phyloP scores from a whole-genome alignment of 805 yeast genomes.

The Ogataea minuta region DNA sequence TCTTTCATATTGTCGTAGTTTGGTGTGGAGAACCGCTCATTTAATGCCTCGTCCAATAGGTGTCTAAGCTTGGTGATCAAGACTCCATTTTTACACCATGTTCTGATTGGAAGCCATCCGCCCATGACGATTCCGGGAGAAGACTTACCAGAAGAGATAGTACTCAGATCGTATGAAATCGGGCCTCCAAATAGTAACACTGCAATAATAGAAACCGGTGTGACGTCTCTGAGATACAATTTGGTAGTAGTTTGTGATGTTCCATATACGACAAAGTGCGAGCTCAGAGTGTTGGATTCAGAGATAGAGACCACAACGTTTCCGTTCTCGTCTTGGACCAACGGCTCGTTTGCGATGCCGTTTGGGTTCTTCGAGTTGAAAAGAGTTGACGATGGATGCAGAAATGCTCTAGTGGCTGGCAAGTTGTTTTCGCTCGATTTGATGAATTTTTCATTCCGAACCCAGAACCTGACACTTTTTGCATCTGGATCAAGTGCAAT shows the following conservation, averaged over 20 bases:
- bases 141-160: conserved; percentile 41
- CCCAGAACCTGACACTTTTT: conserved; percentile 66
- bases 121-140: conserved; percentile 86
- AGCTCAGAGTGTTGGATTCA: conserved; percentile 30
- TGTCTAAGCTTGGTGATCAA: conserved; percentile 66
- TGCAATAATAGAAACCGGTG: conserved; percentile 75
- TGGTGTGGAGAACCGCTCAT: conserved; percentile 55
- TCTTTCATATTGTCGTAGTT: conserved; percentile 25
- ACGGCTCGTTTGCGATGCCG: conserved; percentile 11
- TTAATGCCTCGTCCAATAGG: conserved; percentile 66
- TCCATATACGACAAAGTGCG: conserved; percentile 63
- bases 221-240: conserved; percentile 67
- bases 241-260: conserved; percentile 61
- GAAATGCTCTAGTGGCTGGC: conserved; percentile 70
- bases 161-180: conserved; percentile 53
- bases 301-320: conserved; percentile 33
- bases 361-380: conserved; percentile 42
- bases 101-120: conserved; percentile 83
- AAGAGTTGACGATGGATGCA: conserved; percentile 83
- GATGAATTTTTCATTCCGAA: conserved; percentile 57
- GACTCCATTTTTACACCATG: conserved; percentile 95
- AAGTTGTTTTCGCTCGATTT: conserved; percentile 28
- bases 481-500: conserved; percentile 86
- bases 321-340: conserved; percentile 29
- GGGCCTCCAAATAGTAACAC: conserved; percentile 81